Evolutionary conservation across 306 rosid species (phyloP), one percentile per base, ranked within the genome.

Genomic region (Rosa chinensis): DNA sequence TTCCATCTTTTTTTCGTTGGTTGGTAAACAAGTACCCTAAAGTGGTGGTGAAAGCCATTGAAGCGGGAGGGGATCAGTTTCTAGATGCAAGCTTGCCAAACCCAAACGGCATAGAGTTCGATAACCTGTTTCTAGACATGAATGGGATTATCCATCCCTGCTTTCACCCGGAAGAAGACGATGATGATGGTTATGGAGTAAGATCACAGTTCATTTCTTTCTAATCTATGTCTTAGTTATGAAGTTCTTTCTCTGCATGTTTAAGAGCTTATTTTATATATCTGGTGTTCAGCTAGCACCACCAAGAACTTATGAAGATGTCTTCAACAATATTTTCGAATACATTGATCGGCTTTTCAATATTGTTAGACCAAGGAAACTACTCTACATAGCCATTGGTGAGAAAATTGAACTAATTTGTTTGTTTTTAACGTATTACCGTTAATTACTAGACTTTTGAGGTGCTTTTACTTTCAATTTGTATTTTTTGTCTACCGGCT

Each of bases 51-150:
- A 72, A 70, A 47, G 81, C 86, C 64, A 50, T 42, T 7, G 82
- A 83, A 77, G 84, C 80, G 0, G 25, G 10, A 52, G 66, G 32
- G 2, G 78, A 49, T 49, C 55, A 61, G 25, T 42, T 13, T 16
- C 4, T 53, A 0, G 81, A 83, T 77, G 13, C 78, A 13, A 3
- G 75, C 67, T 50, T 14, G 16, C 73, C 84, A 53, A 87, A 79
- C 55, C 84, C 87, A 23, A 74, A 74, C 70, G 81, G 52, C 7
- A 12, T 83, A 0, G 88, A 83, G 70, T 89, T 77, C 73, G 86
- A 91, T 48, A 84, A 91, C 73, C 61, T 91, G 1, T 91, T 88
- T 68, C 85, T 91, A 7, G 92, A 89, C 73, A 83, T 91, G 93
- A 86, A 88, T 48, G 77, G 83, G 0, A 86, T 89, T 1, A 89